phyloP scores from a whole-genome alignment of 306 rosid species.

The Myrica gale region DNA sequence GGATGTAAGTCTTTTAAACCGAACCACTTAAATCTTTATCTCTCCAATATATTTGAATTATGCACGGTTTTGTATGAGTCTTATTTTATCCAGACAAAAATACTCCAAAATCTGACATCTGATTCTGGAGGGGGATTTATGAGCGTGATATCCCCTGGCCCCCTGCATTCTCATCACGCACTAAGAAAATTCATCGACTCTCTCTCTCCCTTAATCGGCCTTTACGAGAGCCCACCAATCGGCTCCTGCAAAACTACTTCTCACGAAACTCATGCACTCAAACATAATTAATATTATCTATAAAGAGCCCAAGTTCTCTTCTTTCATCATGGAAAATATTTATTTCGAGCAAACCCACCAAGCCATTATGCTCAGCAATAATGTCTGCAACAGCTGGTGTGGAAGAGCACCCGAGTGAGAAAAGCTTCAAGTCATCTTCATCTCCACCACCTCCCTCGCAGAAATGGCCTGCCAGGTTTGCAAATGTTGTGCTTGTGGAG shows the following conservation, averaged over 20 bases:
- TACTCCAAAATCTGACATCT: conserved; percentile 8
- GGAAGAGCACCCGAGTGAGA: conserved; percentile 31
- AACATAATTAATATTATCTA: conserved; percentile 17
- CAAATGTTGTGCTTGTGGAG: conserved; percentile 41
- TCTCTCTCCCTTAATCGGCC: conserved; percentile 31
- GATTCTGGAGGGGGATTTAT: conserved; percentile 9
- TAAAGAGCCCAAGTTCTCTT: neutral
- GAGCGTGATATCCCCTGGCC: conserved; percentile 3
- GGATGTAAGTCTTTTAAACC: too few relatives aligned
- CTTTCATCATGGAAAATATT: neutral
- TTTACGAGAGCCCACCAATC: conserved; percentile 26
- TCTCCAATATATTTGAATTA: too few relatives aligned
- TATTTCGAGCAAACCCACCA: conserved; percentile 21
- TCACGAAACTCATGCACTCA: conserved; percentile 51
- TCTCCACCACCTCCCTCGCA: conserved; percentile 15
- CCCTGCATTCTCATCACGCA: conserved; percentile 43
- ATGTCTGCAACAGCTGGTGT: conserved; percentile 43
- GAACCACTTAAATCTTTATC: too few relatives aligned
- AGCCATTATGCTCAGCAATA: conserved; percentile 15
- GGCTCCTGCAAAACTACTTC: conserved; percentile 24
- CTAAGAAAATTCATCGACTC: conserved; percentile 31
- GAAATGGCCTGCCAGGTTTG: conserved; percentile 31
- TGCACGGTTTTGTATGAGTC: neutral
- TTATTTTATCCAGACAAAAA: neutral
- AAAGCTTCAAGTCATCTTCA: conserved; percentile 19